Conservation (phyloP, 2,329 filamentous ascomycete genomes). For the Fusarium vanettenii region DNA sequence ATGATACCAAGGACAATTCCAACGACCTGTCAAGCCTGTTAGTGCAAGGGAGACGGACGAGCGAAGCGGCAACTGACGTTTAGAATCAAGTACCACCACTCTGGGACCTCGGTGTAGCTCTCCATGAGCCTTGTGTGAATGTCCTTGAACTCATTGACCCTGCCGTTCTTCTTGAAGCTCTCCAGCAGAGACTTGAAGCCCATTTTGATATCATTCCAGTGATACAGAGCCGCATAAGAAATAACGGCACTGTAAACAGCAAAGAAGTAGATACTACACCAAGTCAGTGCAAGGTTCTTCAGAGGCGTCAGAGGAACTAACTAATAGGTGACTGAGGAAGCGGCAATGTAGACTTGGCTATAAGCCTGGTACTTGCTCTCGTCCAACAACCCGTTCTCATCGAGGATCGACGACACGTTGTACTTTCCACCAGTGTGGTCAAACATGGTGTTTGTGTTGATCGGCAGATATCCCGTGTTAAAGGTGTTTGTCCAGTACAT, state of each 20-base stretch:
- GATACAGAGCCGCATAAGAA: constrained; percentile 51
- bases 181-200: constrained; percentile 41
- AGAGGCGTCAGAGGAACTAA: neutral
- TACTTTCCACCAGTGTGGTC: constrained; percentile 57
- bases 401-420: constrained; percentile 58
- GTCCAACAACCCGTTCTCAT: constrained; percentile 47
- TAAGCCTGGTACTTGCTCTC: constrained; percentile 51
- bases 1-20: constrained; percentile 51
- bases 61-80: constrained; percentile 15
- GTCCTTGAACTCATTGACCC: constrained; percentile 49
- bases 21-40: constrained; percentile 20
- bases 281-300: neutral
- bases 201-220: constrained; percentile 48
- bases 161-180: constrained; percentile 26
- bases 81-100: constrained; percentile 56
- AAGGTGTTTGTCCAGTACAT: constrained; percentile 59
- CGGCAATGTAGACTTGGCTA: constrained; percentile 47
- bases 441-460: constrained; percentile 60
- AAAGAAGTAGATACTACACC: constrained; percentile 32
- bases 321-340: constrained; percentile 36
- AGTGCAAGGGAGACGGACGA: neutral
- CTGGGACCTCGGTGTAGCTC: constrained; percentile 58
- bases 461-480: constrained; percentile 58
- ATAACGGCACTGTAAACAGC: constrained; percentile 48
- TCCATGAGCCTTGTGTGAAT: constrained; percentile 57